Percentiles rank a stretch among this genome's conserved stretches.
Conservation (phyloP, 2,329 filamentous ascomycete genomes). For the Madurella mycetomatis region DNA sequence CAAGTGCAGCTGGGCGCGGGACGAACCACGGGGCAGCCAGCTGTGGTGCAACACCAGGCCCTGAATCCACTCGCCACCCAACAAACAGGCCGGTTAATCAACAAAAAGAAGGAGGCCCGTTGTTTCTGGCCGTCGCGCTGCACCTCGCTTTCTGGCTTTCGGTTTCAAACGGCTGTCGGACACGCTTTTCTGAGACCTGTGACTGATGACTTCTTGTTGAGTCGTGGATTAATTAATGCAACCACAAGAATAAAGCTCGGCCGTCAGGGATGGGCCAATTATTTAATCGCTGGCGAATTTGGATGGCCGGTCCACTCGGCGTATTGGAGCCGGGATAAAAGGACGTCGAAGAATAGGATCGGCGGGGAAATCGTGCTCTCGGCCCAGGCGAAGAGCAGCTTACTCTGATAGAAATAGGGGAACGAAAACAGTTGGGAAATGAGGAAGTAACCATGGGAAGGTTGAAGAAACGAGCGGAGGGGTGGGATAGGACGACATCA, state of each 20-base stretch:
- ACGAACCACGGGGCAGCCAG: slow-evolving; percentile 2
- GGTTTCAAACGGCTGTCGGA: neutral
- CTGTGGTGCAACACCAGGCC: neutral
- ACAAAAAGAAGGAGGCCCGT: slow-evolving; percentile 4
- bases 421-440: slow-evolving; percentile 10
- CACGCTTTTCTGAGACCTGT: neutral
- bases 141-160: neutral
- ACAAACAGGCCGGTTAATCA: neutral
- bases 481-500: neutral
- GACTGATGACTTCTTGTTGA: neutral
- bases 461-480: slow-evolving; percentile 5
- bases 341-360: neutral
- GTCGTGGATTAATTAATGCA: slow-evolving; percentile 9
- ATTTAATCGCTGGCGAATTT: neutral
- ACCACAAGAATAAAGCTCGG: slow-evolving; percentile 2
- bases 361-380: neutral
- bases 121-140: slow-evolving; percentile 12
- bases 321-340: neutral
- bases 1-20: neutral
- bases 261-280: neutral
- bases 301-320: neutral
- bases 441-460: slow-evolving; percentile 11
- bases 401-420: slow-evolving; percentile 1
- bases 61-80: neutral
- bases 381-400: slow-evolving; percentile 2